Conservation (phyloP, 441 rosid genomes). For the Theobroma grandiflorum region DNA sequence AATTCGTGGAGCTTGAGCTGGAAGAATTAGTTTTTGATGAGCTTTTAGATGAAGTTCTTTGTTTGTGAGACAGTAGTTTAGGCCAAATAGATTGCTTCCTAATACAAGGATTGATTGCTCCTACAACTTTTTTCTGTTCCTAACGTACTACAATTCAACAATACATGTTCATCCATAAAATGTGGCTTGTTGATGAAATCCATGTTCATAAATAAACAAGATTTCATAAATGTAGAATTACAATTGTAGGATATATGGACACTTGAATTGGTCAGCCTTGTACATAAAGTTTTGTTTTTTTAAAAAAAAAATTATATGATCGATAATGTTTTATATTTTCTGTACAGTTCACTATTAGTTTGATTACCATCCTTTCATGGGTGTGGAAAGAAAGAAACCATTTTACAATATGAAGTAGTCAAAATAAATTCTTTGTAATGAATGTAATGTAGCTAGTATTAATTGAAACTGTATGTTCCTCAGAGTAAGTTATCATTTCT, state of each 20-base stretch:
- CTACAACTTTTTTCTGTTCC: background rate
- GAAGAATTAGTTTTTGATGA: constrained; percentile 79
- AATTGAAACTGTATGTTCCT: too few species aligned
- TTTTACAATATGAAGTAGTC: too few species aligned
- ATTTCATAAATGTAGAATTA: background rate
- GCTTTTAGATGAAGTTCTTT: constrained; percentile 55
- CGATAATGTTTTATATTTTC: background rate
- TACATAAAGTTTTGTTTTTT: background rate
- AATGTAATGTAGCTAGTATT: too few species aligned
- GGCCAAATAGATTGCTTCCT: background rate
- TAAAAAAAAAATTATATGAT: background rate
- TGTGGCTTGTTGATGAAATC: constrained; percentile 9
- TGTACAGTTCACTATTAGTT: background rate
- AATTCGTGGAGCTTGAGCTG: constrained; percentile 71
- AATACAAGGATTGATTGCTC: background rate
- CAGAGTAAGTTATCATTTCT: too few species aligned
- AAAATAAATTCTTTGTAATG: too few species aligned
- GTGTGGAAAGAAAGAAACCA: too few species aligned
- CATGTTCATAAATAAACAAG: constrained; percentile 9
- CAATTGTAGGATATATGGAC: background rate
- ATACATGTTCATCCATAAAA: background rate
- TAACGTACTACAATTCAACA: background rate
- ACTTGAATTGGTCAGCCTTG: background rate
- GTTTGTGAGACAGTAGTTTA: constrained; percentile 25
- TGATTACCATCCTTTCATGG: background rate